Evolutionary conservation across 139 green algal genomes (phyloP).

Genomic region (Axilococcus clingmanii): DNA sequence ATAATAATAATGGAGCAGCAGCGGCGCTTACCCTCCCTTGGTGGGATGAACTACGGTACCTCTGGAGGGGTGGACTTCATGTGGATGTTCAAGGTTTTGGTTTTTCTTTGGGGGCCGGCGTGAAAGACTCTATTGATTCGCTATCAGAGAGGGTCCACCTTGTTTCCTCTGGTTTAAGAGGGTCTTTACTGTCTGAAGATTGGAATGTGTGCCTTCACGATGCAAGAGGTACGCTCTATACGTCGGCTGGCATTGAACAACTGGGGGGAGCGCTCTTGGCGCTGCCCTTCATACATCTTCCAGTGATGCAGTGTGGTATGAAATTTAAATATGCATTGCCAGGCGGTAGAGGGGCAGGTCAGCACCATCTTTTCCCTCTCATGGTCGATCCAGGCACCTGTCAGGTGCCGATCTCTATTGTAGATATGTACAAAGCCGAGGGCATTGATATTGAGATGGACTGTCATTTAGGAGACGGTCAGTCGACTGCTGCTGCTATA

Average conservation of each 20-base stretch:
- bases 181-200: too few relatives aligned
- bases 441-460: constrained; percentile 14
- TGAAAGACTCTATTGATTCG: not conserved
- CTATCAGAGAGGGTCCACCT: constrained; percentile 1
- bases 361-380: constrained; percentile 52
- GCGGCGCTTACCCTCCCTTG: constrained; percentile 23
- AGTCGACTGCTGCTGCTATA: not conserved
- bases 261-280: constrained; percentile 25
- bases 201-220: constrained; percentile 19
- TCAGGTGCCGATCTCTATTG: constrained; percentile 35
- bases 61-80: constrained; percentile 36
- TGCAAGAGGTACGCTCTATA: constrained; percentile 7
- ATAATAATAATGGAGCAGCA: constrained; percentile 10
- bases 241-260: constrained; percentile 17
- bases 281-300: constrained; percentile 25
- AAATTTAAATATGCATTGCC: constrained; percentile 31
- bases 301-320: not conserved
- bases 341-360: constrained; percentile 19
- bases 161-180: too few relatives aligned
- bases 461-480: constrained; percentile 5
- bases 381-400: not conserved
- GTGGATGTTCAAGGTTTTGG: not conserved
- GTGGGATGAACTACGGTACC: constrained; percentile 45
- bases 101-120: constrained; percentile 4
- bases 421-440: constrained; percentile 19